Percentiles rank a stretch among this genome's conserved stretches.
Evolutionary conservation across 2,329 filamentous ascomycete species (phyloP).

Genomic region (Monosporascus sp.): DNA sequence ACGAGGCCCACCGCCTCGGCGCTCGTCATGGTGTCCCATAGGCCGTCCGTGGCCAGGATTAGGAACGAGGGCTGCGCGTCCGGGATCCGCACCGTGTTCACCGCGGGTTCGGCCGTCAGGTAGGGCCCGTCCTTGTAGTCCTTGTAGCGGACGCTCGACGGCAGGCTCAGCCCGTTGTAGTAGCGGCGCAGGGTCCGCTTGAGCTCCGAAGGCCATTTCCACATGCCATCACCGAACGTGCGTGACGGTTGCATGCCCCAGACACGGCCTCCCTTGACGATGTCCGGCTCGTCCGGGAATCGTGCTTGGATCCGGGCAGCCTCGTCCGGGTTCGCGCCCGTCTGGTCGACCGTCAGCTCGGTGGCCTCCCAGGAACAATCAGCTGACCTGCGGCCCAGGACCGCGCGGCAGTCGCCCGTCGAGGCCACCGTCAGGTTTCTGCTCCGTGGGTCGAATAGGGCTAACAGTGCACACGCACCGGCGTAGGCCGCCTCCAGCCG

Average conservation of each 20-base stretch:
- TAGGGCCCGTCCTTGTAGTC: conserved; percentile 55
- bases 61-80: conserved; percentile 48
- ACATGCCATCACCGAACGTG: conserved; percentile 63
- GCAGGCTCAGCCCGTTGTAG: conserved; percentile 38
- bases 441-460: conserved; percentile 51
- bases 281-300: conserved; percentile 57
- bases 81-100: conserved; percentile 51
- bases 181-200: conserved; percentile 37
- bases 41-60: conserved; percentile 61
- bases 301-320: conserved; percentile 45
- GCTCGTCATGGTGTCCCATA: conserved; percentile 58
- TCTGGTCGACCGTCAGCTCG: conserved; percentile 60
- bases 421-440: conserved; percentile 57
- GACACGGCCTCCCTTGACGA: conserved; percentile 53
- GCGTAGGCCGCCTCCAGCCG: conserved; percentile 24
- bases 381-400: conserved; percentile 46
- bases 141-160: conserved; percentile 36
- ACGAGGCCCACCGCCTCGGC: conserved; percentile 54
- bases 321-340: conserved; percentile 56
- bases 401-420: conserved; percentile 62
- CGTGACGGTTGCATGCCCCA: conserved; percentile 57
- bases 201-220: conserved; percentile 57
- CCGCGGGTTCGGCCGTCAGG: conserved; percentile 59
- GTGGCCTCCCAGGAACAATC: conserved; percentile 44
- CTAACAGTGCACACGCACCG: conserved; percentile 33